Percentiles rank a stretch among this genome's conserved stretches.
Conservation (phyloP, 2,329 filamentous ascomycete species). For the Eutypa lata region DNA sequence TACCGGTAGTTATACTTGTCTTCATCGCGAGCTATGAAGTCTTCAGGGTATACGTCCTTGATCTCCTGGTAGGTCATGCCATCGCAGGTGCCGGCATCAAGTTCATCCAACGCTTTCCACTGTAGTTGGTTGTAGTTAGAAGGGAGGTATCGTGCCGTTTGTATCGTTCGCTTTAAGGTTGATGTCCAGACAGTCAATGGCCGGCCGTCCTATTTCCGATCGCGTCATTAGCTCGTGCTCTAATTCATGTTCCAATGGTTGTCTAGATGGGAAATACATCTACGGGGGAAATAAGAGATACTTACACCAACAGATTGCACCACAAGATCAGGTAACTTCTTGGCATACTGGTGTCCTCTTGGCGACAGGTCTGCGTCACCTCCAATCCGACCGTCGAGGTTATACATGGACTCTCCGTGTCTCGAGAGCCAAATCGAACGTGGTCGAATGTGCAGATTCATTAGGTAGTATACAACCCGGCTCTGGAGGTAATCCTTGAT, state of each 20-base stretch:
- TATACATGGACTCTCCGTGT: constrained; percentile 92
- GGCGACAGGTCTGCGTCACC: constrained; percentile 85
- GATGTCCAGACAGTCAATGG: constrained; percentile 63
- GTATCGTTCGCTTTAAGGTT: constrained; percentile 76
- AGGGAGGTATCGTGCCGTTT: constrained; percentile 81
- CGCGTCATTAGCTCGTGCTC: constrained; percentile 8
- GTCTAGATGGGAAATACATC: neutral
- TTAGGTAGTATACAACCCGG: constrained; percentile 94
- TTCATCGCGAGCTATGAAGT: constrained; percentile 92
- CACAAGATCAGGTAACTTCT: constrained; percentile 79
- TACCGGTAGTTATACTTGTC: constrained; percentile 99
- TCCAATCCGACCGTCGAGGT: constrained; percentile 85
- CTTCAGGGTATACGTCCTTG: constrained; percentile 84
- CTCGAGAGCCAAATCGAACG: constrained; percentile 95
- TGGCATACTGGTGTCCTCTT: constrained; percentile 83
- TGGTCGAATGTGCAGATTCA: constrained; percentile 97
- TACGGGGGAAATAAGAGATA: constrained; percentile 15
- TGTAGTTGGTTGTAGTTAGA: constrained; percentile 86
- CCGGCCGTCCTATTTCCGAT: constrained; percentile 48
- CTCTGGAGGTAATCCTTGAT: constrained; percentile 97
- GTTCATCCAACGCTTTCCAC: constrained; percentile 97
- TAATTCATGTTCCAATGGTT: neutral
- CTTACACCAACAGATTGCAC: constrained; percentile 80
- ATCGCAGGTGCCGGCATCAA: constrained; percentile 95
- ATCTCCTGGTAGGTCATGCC: constrained; percentile 96